phyloP scores from a whole-genome alignment of 2,329 filamentous ascomycete species.

The Colletotrichum tofieldiae region DNA sequence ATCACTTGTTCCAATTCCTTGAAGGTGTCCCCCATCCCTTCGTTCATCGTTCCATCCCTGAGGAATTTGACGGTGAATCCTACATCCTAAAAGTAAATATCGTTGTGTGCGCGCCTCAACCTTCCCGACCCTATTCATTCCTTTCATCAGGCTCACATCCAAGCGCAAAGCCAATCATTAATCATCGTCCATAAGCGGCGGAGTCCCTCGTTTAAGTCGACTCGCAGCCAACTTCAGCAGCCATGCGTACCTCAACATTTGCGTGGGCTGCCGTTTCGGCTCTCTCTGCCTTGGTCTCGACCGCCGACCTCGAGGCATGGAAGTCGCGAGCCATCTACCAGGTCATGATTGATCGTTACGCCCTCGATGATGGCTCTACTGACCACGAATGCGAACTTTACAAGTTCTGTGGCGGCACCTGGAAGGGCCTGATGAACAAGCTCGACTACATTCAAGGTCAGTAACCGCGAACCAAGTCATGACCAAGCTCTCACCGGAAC shows the following conservation, averaged over 20 bases:
- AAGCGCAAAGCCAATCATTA: slow-evolving; percentile 29
- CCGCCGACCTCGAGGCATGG: slow-evolving; percentile 37
- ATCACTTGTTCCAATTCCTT: slow-evolving; percentile 22
- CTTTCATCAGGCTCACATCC: slow-evolving; percentile 29
- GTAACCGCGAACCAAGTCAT: background rate
- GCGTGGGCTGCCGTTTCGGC: slow-evolving; percentile 38
- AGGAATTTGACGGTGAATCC: slow-evolving; percentile 17
- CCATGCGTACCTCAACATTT: slow-evolving; percentile 37
- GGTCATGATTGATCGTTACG: slow-evolving; percentile 61
- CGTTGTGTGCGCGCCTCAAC: slow-evolving; percentile 32
- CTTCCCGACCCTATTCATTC: slow-evolving; percentile 35
- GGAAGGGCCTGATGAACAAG: slow-evolving; percentile 62
- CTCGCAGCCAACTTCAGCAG: background rate
- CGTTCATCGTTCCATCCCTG: slow-evolving; percentile 25
- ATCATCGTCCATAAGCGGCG: slow-evolving; percentile 30
- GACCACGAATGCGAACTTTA: slow-evolving; percentile 57
- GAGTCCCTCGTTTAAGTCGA: slow-evolving; percentile 34
- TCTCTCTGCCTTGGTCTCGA: slow-evolving; percentile 28
- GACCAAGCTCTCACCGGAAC: background rate
- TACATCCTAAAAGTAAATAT: slow-evolving; percentile 34
- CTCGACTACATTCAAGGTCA: slow-evolving; percentile 66
- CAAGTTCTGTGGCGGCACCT: slow-evolving; percentile 67
- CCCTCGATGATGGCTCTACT: slow-evolving; percentile 58
- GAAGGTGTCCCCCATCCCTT: slow-evolving; percentile 34
- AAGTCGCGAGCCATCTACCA: slow-evolving; percentile 60